A percentile compares a stretch with the other conserved stretches of the same genome.
phyloP scores from a whole-genome alignment of 2,329 filamentous ascomycete genomes.

The Penicillium paneum region DNA sequence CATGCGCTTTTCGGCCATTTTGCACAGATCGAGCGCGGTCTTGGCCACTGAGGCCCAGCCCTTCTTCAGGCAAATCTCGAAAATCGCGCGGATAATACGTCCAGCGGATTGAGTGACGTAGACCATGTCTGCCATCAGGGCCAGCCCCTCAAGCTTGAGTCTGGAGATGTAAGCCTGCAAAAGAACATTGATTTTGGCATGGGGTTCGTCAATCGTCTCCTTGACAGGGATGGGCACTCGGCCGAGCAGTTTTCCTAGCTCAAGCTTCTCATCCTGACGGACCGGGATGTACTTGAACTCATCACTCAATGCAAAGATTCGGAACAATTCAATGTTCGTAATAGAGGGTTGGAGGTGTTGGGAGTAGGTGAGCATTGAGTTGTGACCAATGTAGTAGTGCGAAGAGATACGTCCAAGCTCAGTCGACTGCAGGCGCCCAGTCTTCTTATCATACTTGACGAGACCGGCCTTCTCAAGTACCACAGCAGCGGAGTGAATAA shows the following conservation, averaged over 20 bases:
- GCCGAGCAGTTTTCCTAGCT: slow-evolving; percentile 84
- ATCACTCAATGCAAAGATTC: slow-evolving; percentile 90
- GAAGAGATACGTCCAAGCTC: slow-evolving; percentile 94
- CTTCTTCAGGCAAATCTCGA: slow-evolving; percentile 96
- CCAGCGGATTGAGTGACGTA: slow-evolving; percentile 98
- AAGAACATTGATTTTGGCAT: slow-evolving; percentile 97
- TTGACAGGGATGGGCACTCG: slow-evolving; percentile 95
- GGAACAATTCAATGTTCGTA: slow-evolving; percentile 91
- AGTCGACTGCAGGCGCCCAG: slow-evolving; percentile 81
- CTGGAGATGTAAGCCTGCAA: slow-evolving; percentile 95
- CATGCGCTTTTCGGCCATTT: slow-evolving; percentile 99
- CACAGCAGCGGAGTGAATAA: slow-evolving; percentile 88
- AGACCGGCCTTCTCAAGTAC: slow-evolving; percentile 84
- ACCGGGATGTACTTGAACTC: slow-evolving; percentile 99
- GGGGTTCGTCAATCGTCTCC: slow-evolving; percentile 93
- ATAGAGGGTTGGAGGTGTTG: slow-evolving; percentile 91
- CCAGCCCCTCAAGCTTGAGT: slow-evolving; percentile 87
- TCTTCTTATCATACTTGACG: slow-evolving; percentile 93
- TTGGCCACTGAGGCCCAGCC: slow-evolving; percentile 93
- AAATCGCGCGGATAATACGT: slow-evolving; percentile 90
- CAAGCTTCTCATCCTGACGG: slow-evolving; percentile 93
- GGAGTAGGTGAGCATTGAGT: slow-evolving; percentile 96
- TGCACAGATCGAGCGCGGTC: slow-evolving; percentile 88
- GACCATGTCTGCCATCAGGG: slow-evolving; percentile 96
- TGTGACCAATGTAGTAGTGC: slow-evolving; percentile 97